Percentiles rank a stretch among this genome's conserved stretches.
Conservation (phyloP, 768 basidiomycete species). For the Psilocybe azurescens region DNA sequence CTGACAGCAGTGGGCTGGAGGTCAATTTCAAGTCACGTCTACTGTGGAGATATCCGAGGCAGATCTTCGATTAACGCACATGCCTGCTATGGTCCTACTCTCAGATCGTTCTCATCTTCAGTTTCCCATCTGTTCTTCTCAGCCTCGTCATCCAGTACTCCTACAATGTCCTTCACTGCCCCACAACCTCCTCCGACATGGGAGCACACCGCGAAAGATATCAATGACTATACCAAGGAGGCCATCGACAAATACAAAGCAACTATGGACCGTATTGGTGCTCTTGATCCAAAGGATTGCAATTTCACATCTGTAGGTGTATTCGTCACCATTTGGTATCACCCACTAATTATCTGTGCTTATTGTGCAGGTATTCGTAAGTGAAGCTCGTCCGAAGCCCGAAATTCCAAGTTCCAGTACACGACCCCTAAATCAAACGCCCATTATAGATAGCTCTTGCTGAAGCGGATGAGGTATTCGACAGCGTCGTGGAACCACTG, state of each 20-base stretch:
- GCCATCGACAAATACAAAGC: slow-evolving; percentile 61
- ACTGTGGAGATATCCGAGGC: slow-evolving; percentile 45
- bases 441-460: slow-evolving; percentile 60
- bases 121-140: slow-evolving; percentile 34
- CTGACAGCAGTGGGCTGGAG: slow-evolving; percentile 43
- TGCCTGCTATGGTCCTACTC: slow-evolving; percentile 27
- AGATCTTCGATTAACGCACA: slow-evolving; percentile 29
- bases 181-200: slow-evolving; percentile 72
- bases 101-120: slow-evolving; percentile 36
- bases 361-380: slow-evolving; percentile 68
- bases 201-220: slow-evolving; percentile 68
- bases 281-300: slow-evolving; percentile 59
- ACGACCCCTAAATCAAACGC: slow-evolving; percentile 6
- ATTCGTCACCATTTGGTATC: not conserved
- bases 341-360: slow-evolving; percentile 13
- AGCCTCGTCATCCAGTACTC: slow-evolving; percentile 28
- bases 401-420: slow-evolving; percentile 19
- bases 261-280: slow-evolving; percentile 62
- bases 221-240: slow-evolving; percentile 60
- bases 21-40: slow-evolving; percentile 41
- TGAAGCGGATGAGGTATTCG: slow-evolving; percentile 59
- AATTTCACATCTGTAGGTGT: slow-evolving; percentile 68
- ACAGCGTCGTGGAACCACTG: slow-evolving; percentile 60
- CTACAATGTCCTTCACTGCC: slow-evolving; percentile 56
- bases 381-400: slow-evolving; percentile 31